These are phyloP conservation scores for Tricholoma bakamatsutake DNA, from an alignment of 768 basidiomycete species.

Conservation along the genomic window DNA sequence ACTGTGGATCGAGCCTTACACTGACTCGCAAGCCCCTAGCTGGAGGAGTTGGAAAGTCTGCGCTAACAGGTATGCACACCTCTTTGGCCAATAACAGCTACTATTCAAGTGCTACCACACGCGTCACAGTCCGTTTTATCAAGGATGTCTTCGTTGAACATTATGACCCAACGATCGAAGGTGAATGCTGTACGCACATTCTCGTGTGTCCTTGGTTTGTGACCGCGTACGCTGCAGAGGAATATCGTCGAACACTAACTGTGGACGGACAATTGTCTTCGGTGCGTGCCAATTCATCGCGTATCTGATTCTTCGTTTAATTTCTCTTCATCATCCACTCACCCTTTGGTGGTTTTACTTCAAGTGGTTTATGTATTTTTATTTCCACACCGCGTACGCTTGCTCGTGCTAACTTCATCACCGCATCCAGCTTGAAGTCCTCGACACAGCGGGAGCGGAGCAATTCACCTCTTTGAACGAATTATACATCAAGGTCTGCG, in stretches of 20 bases:
- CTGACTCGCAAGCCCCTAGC: constrained; percentile 35
- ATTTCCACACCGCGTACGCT: neutral
- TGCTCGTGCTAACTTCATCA: constrained; percentile 4
- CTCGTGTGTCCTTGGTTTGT: constrained; percentile 6
- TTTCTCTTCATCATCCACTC: neutral
- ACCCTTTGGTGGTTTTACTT: neutral
- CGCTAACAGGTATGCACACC: constrained; percentile 49
- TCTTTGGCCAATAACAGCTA: neutral
- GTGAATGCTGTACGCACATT: constrained; percentile 26
- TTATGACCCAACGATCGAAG: constrained; percentile 85
- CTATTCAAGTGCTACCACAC: constrained; percentile 1
- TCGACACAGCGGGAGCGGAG: constrained; percentile 84
- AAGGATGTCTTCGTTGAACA: constrained; percentile 66
- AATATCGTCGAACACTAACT: constrained; percentile 59
- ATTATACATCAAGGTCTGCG: constrained; percentile 67
- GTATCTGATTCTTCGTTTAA: neutral
- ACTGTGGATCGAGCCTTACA: neutral
- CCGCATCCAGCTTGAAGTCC: constrained; percentile 58
- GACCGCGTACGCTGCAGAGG: constrained; percentile 40
- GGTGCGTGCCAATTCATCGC: constrained; percentile 33
- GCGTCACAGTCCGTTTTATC: constrained; percentile 56
- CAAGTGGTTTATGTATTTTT: neutral
- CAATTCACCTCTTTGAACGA: constrained; percentile 80
- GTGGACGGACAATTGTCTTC: constrained; percentile 60
- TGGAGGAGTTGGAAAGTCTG: constrained; percentile 87